Base-by-base conservation (phyloP, 2,329 filamentous ascomycete species). In the Epichloe coenophiala region DNA sequence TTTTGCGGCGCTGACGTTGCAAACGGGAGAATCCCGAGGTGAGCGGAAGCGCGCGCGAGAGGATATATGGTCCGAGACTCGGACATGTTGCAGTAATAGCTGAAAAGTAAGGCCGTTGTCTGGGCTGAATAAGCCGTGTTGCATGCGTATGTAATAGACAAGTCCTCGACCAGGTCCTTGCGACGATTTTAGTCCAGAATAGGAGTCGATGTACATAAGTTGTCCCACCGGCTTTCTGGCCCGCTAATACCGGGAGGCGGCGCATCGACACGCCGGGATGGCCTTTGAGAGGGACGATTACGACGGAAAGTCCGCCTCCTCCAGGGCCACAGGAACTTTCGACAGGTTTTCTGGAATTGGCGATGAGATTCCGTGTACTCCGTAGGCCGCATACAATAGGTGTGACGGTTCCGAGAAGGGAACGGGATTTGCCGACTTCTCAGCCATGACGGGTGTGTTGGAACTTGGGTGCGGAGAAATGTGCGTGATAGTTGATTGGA, bases 331-430 rank as follows among this genome's bases (percentile, higher is more conserved):
- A 84, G 68, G 54, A 84, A 84, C 31, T 70, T 60, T 40, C 82
- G 75, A 0, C 83, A 67, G 3, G 68, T 70, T 39, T 76, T 69
- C 47, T 79, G 77, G 2, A 85, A 69, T n/a, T 64, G 67, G 38
- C 74, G 72, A 60, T 86, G 83, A 3, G 75, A 76, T 11, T 74
- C 69, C 23, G 73, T 81, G 68, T 86, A 85, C 65, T 84, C 83
- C 0, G 80, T 3, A 87, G 71, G 48, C 83, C 83, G 57, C 72
- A 72, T 45, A 88, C 17, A 17, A 17, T 17, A 17, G 73, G 68
- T 83, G 88, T 1, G 84, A 76, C 1, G 85, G 85, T 58, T 89
- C 85, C 5, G 82, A 81, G 68, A 88, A 86, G 47, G 85, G 85
- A 12, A 56, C 43, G 4, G 49, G 47, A 33, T 49, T 49, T 8